These are phyloP conservation scores for Colletotrichum sp. DNA, from an alignment of 2,329 filamentous ascomycete genomes.

Conservation along the genomic window DNA sequence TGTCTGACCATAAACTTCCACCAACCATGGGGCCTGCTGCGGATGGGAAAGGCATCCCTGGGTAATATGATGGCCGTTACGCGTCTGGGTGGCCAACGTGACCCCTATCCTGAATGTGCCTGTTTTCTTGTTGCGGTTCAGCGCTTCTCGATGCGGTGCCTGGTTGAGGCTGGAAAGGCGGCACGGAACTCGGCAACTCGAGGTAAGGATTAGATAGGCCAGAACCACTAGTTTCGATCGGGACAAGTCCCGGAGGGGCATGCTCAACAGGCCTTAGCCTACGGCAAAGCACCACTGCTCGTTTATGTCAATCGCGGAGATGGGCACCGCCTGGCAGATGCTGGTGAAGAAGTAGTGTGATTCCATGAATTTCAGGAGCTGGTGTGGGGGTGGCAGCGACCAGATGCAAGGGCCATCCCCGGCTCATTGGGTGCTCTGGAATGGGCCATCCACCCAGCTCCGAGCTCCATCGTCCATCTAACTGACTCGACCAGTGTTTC, in stretches of 20 bases:
- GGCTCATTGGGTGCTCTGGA: not conserved
- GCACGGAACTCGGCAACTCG: conserved; percentile 18
- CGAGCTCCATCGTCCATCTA: conserved; percentile 4
- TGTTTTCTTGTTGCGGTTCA: not conserved
- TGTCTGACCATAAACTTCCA: conserved; percentile 14
- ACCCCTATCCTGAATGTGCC: not conserved
- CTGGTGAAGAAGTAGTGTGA: not conserved
- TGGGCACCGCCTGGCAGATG: not conserved
- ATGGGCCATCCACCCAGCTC: not conserved
- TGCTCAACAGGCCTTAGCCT: conserved; percentile 14
- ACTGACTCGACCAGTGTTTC: conserved; percentile 9
- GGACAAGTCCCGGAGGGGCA: not conserved
- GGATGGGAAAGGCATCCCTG: not conserved
- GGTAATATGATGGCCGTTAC: not conserved
- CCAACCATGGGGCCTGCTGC: conserved; percentile 2
- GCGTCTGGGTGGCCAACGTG: not conserved
- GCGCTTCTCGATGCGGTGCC: not conserved
- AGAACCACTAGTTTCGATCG: not conserved
- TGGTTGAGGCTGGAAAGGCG: not conserved
- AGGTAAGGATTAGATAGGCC: not conserved
- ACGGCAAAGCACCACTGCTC: not conserved
- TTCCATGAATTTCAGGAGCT: conserved; percentile 15
- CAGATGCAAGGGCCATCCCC: not conserved
- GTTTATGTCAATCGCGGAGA: conserved; percentile 10
- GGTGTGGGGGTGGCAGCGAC: not conserved